Percentiles rank a stretch among this genome's conserved stretches.
Conservation (phyloP, 176 grass and related monocot species). For the Oropetium thomaeum region DNA sequence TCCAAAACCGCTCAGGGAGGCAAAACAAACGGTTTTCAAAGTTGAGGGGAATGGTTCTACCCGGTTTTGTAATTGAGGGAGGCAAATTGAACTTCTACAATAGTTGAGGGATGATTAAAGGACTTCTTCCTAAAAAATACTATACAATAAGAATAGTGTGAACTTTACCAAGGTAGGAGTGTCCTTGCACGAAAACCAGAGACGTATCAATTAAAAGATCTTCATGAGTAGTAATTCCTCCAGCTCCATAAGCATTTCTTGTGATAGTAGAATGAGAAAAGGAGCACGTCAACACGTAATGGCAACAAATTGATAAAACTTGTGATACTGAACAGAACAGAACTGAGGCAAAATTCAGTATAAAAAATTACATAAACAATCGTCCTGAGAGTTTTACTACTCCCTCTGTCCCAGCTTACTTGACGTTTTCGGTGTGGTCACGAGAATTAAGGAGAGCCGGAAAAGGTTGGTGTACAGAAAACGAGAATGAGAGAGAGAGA, state of each 20-base stretch:
- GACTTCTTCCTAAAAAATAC: no score
- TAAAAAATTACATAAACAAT: background rate
- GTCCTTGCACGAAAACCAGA: conserved; percentile 38
- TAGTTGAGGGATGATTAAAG: no score
- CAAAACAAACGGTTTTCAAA: no score
- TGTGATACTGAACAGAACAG: background rate
- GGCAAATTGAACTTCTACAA: no score
- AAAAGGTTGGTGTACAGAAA: no score
- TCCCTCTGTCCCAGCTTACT: no score
- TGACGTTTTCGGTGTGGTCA: no score
- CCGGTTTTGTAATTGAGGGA: no score
- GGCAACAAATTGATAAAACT: background rate
- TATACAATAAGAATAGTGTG: conserved; percentile 4
- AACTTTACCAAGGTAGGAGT: conserved; percentile 70
- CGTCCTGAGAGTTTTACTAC: background rate
- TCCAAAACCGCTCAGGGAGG: no score
- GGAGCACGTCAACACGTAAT: conserved; percentile 12
- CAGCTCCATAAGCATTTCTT: conserved; percentile 53
- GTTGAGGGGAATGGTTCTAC: no score
- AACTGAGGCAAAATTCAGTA: background rate
- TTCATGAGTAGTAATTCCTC: conserved; percentile 39
- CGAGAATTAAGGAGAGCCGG: no score
- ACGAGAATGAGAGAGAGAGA: no score
- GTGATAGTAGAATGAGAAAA: conserved; percentile 5
- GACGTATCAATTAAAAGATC: conserved; percentile 53